Percentiles rank a stretch among this genome's conserved stretches.
phyloP scores from a whole-genome alignment of 2,329 filamentous ascomycete species.

The Tolypocladium endophyticum region DNA sequence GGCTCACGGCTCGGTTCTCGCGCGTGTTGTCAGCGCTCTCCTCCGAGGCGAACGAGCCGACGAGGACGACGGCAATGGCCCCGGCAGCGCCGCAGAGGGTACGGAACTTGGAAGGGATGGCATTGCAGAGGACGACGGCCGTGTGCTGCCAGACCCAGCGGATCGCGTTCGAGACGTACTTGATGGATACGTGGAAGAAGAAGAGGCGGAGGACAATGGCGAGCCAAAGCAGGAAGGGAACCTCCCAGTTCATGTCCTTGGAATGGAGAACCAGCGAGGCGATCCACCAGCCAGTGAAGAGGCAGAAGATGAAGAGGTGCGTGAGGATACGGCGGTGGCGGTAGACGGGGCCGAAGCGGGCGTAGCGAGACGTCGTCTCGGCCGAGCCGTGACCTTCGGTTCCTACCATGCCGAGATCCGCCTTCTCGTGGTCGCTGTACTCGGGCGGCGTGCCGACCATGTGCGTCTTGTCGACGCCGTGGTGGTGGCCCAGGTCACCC shows the following conservation, averaged over 20 bases:
- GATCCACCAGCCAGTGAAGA: constrained; percentile 61
- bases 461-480: constrained; percentile 14
- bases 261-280: constrained; percentile 63
- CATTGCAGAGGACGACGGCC: constrained; percentile 42
- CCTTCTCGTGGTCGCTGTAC: constrained; percentile 30
- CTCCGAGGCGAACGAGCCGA: constrained; percentile 65
- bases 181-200: constrained; percentile 62
- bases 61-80: constrained; percentile 61
- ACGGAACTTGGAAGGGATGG: constrained; percentile 58
- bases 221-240: constrained; percentile 76
- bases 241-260: constrained; percentile 66
- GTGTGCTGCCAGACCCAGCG: constrained; percentile 58
- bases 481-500: constrained; percentile 14
- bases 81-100: constrained; percentile 51
- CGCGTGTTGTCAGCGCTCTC: constrained; percentile 69
- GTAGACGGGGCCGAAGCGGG: constrained; percentile 26
- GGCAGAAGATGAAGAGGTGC: constrained; percentile 33
- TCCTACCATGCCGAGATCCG: constrained; percentile 18
- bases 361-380: constrained; percentile 8
- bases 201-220: constrained; percentile 62
- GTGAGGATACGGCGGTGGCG: constrained; percentile 31
- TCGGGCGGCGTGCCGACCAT: constrained; percentile 18
- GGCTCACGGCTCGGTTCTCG: constrained; percentile 66
- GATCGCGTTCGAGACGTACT: constrained; percentile 55
- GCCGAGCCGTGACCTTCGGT: constrained; percentile 14